Percentiles rank a stretch among this genome's conserved stretches.
These are phyloP conservation scores for Drechmeria coniospora DNA, from an alignment of 2,329 filamentous ascomycete genomes.

Conservation along the genomic window DNA sequence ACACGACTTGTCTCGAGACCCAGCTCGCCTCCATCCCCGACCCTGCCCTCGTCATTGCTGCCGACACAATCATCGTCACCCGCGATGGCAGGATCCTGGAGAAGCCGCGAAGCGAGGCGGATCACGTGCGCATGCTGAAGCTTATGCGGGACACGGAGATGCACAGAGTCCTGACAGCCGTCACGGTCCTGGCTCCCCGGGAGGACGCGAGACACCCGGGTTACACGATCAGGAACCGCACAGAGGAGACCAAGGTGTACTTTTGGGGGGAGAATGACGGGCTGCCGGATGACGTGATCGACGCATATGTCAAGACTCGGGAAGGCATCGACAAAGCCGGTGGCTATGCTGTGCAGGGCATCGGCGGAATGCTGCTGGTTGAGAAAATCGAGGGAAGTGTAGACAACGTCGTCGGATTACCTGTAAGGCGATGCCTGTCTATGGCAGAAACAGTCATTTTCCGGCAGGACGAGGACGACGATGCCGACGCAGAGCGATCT, in stretches of 20 bases:
- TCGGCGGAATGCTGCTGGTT: conserved; percentile 72
- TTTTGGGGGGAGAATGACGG: conserved; percentile 54
- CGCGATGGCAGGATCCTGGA: conserved; percentile 66
- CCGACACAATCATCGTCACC: conserved; percentile 80
- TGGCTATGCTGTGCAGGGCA: conserved; percentile 84
- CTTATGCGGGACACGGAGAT: conserved; percentile 58
- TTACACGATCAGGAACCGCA: conserved; percentile 64
- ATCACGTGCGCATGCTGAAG: conserved; percentile 75
- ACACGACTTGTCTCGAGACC: conserved; percentile 28
- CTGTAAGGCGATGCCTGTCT: conserved; percentile 60
- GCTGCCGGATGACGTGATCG: conserved; percentile 62
- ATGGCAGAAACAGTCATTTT: conserved; percentile 81
- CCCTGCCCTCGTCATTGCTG: conserved; percentile 72
- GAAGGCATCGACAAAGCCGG: conserved; percentile 95
- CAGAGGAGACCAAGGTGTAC: conserved; percentile 83
- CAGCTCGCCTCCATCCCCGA: conserved; percentile 38
- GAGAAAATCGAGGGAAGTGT: conserved; percentile 79
- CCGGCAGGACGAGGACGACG: conserved; percentile 52
- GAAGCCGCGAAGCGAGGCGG: conserved; percentile 69
- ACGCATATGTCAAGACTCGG: conserved; percentile 63
- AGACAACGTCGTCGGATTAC: conserved; percentile 90
- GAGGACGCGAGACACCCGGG: conserved; percentile 70
- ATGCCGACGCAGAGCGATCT: conserved; percentile 31
- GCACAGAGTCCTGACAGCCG: conserved; percentile 76
- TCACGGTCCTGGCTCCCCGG: conserved; percentile 70